phyloP scores from a whole-genome alignment of 1,284 basidiomycete genomes.

The Pseudozyma tsukubaensis region DNA sequence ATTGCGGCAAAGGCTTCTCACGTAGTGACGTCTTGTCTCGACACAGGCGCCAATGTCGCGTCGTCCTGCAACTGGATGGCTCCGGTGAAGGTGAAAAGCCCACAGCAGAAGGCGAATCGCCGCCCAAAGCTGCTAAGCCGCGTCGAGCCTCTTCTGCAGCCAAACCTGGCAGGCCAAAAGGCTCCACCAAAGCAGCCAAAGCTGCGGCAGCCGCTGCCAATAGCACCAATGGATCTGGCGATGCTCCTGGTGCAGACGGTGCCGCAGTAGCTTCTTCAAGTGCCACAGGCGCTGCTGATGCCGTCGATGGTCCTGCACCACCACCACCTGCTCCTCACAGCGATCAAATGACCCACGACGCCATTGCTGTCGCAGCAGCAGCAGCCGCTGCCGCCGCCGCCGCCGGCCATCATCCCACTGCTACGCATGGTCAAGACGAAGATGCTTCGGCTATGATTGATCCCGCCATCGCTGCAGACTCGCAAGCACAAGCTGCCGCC shows the following conservation, averaged over 20 bases:
- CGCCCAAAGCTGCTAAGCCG: constrained; percentile 44
- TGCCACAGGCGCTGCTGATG: constrained; percentile 1
- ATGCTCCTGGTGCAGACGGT: constrained; percentile 13
- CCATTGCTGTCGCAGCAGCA: constrained; percentile 35
- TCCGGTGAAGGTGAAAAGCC: constrained; percentile 44
- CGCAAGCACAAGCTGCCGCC: constrained; percentile 45
- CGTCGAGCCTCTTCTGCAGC: constrained; percentile 45
- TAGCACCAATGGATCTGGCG: constrained; percentile 14
- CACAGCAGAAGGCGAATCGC: constrained; percentile 33
- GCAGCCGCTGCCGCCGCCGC: constrained; percentile 42
- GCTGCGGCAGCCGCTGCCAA: constrained; percentile 38
- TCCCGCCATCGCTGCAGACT: constrained; percentile 50
- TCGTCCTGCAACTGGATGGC: constrained; percentile 51
- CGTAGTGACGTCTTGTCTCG: constrained; percentile 66
- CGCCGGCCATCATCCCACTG: constrained; percentile 28
- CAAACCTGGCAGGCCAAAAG: constrained; percentile 50
- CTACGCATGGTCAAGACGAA: constrained; percentile 16
- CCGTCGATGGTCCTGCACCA: constrained; percentile 23
- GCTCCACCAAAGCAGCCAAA: constrained; percentile 51
- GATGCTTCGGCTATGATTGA: constrained; percentile 50
- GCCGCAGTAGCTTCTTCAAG: constrained; percentile 4
- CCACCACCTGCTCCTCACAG: constrained; percentile 46
- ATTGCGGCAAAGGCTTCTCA: constrained; percentile 67
- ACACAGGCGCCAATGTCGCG: constrained; percentile 65
- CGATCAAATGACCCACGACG: constrained; percentile 38